A percentile compares a stretch with the other conserved stretches of the same genome.
Conservation (phyloP, 2,329 filamentous ascomycete species). For the Nemania diffusa region DNA sequence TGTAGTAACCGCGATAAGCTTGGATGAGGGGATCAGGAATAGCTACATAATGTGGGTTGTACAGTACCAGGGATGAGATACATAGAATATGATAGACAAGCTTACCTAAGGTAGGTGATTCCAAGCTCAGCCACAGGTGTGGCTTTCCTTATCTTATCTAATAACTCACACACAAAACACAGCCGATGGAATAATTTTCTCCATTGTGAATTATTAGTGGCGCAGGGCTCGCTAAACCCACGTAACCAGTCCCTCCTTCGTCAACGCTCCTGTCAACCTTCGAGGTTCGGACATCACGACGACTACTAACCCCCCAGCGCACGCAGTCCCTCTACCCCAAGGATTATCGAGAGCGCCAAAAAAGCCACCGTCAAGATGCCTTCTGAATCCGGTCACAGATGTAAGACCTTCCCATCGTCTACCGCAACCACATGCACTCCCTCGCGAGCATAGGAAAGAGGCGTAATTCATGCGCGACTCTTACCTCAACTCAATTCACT, state of each 20-base stretch:
- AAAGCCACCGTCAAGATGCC: conserved; percentile 77
- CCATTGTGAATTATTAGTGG: conserved; percentile 42
- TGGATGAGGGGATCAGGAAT: background rate
- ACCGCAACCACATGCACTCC: conserved; percentile 7
- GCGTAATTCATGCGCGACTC: conserved; percentile 22
- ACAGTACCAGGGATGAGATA: background rate
- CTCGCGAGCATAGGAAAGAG: background rate
- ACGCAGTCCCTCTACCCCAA: conserved; percentile 55
- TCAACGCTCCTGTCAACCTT: conserved; percentile 40
- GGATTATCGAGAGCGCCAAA: conserved; percentile 60
- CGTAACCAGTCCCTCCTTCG: conserved; percentile 43
- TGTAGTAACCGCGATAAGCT: background rate
- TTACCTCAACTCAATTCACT: background rate
- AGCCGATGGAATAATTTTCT: conserved; percentile 42
- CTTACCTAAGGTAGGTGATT: too few relatives aligned
- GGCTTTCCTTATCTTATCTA: conserved; percentile 38
- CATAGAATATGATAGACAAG: background rate
- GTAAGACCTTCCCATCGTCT: conserved; percentile 63
- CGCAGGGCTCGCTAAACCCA: conserved; percentile 47
- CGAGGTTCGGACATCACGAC: conserved; percentile 52
- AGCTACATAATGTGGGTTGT: background rate
- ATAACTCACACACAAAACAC: conserved; percentile 27
- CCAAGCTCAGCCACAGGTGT: conserved; percentile 27
- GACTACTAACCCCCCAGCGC: conserved; percentile 49
- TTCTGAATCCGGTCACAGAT: conserved; percentile 88